Base-by-base conservation (phyloP, 805 yeast species). In the Yamadazyma scolyti region DNA sequence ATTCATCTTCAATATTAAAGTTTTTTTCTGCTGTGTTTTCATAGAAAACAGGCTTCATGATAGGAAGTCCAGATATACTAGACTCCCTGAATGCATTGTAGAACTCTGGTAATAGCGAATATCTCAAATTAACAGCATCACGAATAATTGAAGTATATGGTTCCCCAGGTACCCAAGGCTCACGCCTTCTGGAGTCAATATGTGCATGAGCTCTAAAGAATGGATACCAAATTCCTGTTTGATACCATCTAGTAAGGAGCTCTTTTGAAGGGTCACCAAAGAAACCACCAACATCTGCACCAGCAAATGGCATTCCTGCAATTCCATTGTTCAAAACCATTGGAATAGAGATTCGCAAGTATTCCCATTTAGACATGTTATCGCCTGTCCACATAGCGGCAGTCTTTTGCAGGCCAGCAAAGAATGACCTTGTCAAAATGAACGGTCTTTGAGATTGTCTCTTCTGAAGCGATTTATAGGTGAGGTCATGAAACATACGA, bases 301-400 rank as follows among this genome's bases (percentile, higher is more conserved):
- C 99, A 5, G 83, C 73, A 60, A 89, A 90, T 18, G 96, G 96
- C 78, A 78, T 80, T 6, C 95, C 95, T 1, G 77, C 85, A 17
- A 85, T 63, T 27, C 88, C 87, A 42, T 80, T 72, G 3, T 94
- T 84, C 37, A 93, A 65, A 10, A 86, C 56, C 96, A 88, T 89
- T 5, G 97, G 96, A 26, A 87, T 71, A 0, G 96, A 85, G 4
- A 75, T 69, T 44, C 72, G 68, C 39, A 93, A 66, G 48, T 87
- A 83, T 40, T 82, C 93, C 98, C 98, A 93, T 43, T 73, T 80
- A 3, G 96, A 86, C 73, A 77, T 81, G 55, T 90, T 93, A 55
- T 93, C 99, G 26, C 99, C 99, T 0, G 96, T 87, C 99, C 98
- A 93, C 76, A 84, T 81, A 0, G 97, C 96, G 0, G 93, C 79